A percentile compares a stretch with the other conserved stretches of the same genome.
phyloP scores from a whole-genome alignment of 208 protist genomes.

The Perkinsela sp. region DNA sequence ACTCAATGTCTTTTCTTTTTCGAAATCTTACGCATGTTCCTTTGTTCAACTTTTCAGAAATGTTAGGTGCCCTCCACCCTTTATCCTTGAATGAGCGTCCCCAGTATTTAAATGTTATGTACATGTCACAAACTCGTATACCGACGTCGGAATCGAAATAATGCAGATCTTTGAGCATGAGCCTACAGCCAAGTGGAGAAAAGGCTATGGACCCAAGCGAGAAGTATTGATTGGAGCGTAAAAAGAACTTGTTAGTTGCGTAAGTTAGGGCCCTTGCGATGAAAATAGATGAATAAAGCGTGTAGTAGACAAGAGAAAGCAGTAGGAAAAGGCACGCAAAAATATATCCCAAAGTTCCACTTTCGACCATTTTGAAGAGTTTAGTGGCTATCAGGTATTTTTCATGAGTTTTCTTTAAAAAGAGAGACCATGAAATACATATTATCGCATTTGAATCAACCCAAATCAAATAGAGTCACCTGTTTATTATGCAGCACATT shows the following conservation, averaged over 20 bases:
- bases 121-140: slow-evolving; percentile 1
- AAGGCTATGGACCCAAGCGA: background rate
- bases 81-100: background rate
- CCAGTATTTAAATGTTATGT: background rate
- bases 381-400: too few species aligned
- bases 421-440: too few species aligned
- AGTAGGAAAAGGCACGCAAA: background rate
- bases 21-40: background rate
- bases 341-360: background rate
- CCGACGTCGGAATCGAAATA: background rate
- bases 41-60: background rate
- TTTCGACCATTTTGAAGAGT: background rate
- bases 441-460: too few species aligned
- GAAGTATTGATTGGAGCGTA: background rate
- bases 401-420: too few species aligned
- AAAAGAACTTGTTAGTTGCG: background rate
- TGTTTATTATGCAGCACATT: too few species aligned
- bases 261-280: background rate
- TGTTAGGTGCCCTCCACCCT: background rate
- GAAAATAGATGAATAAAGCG: background rate
- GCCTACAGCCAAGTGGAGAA: background rate
- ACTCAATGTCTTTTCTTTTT: background rate
- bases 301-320: background rate
- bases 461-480: too few species aligned
- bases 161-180: background rate